A percentile compares a stretch with the other conserved stretches of the same genome.
Evolutionary conservation across 371 early-diverging fungal genomes (phyloP).

Genomic region (Nematocida ironsii): DNA sequence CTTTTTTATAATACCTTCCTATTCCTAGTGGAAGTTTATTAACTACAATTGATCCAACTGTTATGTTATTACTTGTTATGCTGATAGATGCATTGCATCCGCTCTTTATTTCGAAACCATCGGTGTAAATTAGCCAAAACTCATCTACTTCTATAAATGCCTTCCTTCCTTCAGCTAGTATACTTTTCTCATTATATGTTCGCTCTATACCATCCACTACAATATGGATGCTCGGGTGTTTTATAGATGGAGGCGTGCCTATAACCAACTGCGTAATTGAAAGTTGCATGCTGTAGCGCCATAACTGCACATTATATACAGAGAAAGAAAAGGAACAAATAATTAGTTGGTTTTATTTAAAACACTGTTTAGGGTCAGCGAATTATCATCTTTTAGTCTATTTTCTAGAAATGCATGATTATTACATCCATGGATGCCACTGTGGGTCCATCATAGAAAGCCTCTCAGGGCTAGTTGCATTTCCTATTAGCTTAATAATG

Average conservation of each 20-base stretch:
- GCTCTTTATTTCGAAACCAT: background rate
- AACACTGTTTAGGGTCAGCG: background rate
- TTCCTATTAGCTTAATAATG: constrained; percentile 46
- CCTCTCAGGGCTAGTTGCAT: constrained; percentile 53
- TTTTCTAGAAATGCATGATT: background rate
- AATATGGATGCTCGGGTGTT: background rate
- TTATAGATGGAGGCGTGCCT: constrained; percentile 21
- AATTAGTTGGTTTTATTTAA: constrained; percentile 34
- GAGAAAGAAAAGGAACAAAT: background rate
- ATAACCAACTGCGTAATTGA: constrained; percentile 45
- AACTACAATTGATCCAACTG: constrained; percentile 6
- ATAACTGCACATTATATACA: constrained; percentile 11
- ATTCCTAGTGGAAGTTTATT: constrained; percentile 7
- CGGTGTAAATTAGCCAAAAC: constrained; percentile 52
- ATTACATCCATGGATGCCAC: constrained; percentile 61
- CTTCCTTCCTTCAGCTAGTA: background rate
- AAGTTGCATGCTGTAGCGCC: constrained; percentile 1
- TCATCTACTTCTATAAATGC: constrained; percentile 34
- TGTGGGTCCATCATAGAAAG: constrained; percentile 58
- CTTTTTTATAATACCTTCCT: constrained; percentile 38
- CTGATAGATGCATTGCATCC: background rate
- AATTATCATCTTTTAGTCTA: background rate
- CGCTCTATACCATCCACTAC: background rate
- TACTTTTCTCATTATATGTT: background rate
- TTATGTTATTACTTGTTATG: background rate